These are phyloP conservation scores for Lipomyces mesembrius DNA, from an alignment of 805 yeast genomes.

Conservation along the genomic window DNA sequence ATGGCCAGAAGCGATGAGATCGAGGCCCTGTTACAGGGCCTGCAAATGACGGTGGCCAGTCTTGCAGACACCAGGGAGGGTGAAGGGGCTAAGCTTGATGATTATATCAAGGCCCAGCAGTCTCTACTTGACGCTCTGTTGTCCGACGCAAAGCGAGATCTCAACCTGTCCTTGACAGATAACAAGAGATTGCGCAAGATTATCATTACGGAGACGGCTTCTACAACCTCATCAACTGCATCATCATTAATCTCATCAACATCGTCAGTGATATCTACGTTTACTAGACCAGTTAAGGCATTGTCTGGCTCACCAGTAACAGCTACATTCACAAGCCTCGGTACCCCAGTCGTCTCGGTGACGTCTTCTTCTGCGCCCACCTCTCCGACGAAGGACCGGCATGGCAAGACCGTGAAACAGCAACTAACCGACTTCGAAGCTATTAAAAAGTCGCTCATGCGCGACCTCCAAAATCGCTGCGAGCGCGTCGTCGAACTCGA, in stretches of 20 bases:
- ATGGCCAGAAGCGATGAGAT: constrained; percentile 32
- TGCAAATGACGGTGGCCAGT: constrained; percentile 26
- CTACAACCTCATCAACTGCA: neutral
- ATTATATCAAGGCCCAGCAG: constrained; percentile 10
- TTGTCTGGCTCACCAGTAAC: constrained; percentile 8
- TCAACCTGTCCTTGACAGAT: constrained; percentile 21
- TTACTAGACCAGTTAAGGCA: neutral
- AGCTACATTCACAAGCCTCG: constrained; percentile 6
- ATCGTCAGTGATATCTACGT: constrained; percentile 8
- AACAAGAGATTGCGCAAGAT: constrained; percentile 28
- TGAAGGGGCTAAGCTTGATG: constrained; percentile 15
- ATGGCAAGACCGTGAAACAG: constrained; percentile 25
- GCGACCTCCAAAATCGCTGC: constrained; percentile 45
- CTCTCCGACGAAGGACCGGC: constrained; percentile 29
- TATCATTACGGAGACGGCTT: constrained; percentile 5
- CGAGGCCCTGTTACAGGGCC: constrained; percentile 17
- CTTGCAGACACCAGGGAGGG: constrained; percentile 7
- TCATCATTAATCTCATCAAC: constrained; percentile 15
- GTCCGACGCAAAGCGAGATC: constrained; percentile 27
- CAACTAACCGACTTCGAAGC: constrained; percentile 39
- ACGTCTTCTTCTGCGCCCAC: constrained; percentile 15
- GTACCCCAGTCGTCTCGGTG: constrained; percentile 3
- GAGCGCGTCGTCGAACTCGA: constrained; percentile 52
- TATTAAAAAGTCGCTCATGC: constrained; percentile 41
- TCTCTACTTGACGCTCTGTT: constrained; percentile 19